Evolutionary conservation across 2,329 filamentous ascomycete genomes (phyloP).

Genomic region (Pseudogymnoascus sp.): DNA sequence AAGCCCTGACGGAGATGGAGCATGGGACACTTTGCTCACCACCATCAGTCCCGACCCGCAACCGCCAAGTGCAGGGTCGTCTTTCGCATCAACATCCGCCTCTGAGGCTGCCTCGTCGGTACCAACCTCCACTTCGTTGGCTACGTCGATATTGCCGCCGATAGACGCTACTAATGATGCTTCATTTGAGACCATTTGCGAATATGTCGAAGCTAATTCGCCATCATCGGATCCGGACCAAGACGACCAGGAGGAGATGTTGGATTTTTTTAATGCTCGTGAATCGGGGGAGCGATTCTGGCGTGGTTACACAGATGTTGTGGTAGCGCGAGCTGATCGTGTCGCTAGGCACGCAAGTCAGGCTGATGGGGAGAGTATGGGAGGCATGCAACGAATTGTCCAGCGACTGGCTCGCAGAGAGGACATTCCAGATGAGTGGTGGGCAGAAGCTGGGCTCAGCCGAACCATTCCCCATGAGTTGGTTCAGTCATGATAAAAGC

Average conservation of each 20-base stretch:
- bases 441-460: conserved; percentile 61
- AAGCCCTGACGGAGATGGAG: conserved; percentile 56
- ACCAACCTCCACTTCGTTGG: background rate
- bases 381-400: conserved; percentile 64
- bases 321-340: conserved; percentile 25
- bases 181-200: conserved; percentile 4
- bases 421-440: conserved; percentile 77
- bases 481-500: background rate
- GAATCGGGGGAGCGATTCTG: conserved; percentile 13
- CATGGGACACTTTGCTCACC: conserved; percentile 73
- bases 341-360: conserved; percentile 27
- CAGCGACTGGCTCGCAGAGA: conserved; percentile 60
- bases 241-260: conserved; percentile 30
- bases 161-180: background rate
- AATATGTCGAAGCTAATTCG: conserved; percentile 19
- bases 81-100: conserved; percentile 46
- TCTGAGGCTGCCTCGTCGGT: conserved; percentile 20
- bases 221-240: conserved; percentile 23
- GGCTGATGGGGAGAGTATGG: conserved; percentile 32
- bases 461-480: conserved; percentile 42
- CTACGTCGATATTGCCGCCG: background rate
- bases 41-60: conserved; percentile 77
- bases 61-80: conserved; percentile 71
- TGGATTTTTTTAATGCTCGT: conserved; percentile 20
- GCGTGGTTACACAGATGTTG: conserved; percentile 24